Base-by-base conservation (phyloP, 805 yeast genomes). In the Helenozyma baotianmanensis region DNA sequence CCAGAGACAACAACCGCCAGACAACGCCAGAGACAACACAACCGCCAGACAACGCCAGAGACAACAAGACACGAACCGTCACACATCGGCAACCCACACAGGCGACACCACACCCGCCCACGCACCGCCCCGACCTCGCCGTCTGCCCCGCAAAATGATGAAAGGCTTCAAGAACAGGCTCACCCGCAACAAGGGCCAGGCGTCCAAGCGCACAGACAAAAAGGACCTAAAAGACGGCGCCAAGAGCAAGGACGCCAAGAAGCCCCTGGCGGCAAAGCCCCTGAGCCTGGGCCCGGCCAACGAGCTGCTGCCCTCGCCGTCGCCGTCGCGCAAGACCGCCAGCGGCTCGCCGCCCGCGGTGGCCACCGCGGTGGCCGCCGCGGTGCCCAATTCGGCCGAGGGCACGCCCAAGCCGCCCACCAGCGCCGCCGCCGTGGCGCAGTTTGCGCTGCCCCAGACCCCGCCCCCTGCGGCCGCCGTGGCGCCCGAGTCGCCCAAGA, bases 101-200 rank as follows among this genome's bases (percentile, higher is more conserved):
- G n/a, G n/a, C n/a, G n/a, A n/a, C n/a, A n/a, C n/a, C n/a, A n/a
- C n/a, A n/a, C n/a, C n/a, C n/a, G n/a, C n/a, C n/a, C n/a, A n/a
- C n/a, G n/a, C n/a, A n/a, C n/a, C n/a, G n/a, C 19, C 19, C 19
- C 19, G 7, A 8, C 19, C 19, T 5, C 19, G 19, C 19, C 19
- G 19, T 17, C n/a, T n/a, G n/a, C 32, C 33, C 41, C 41, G 29
- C 58, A 75, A 68, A 50, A 79, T 79, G 86, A 79, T 79, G 84
- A 79, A 78, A 62, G 84, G 84, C 18, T 78, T 79, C 58, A 79
- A 78, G 51, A 82, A 79, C 51, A 56, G 70, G 42, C 70, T 66
- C 47, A 60, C 70, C 13, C 56, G 71, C 28, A 63, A 62, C 48
- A 60, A 68, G 56, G 47, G 48, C 54, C 54, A 53, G 54, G 33